Evolutionary conservation across 2,329 filamentous ascomycete species (phyloP).

Genomic region (Aspergillus ruber): DNA sequence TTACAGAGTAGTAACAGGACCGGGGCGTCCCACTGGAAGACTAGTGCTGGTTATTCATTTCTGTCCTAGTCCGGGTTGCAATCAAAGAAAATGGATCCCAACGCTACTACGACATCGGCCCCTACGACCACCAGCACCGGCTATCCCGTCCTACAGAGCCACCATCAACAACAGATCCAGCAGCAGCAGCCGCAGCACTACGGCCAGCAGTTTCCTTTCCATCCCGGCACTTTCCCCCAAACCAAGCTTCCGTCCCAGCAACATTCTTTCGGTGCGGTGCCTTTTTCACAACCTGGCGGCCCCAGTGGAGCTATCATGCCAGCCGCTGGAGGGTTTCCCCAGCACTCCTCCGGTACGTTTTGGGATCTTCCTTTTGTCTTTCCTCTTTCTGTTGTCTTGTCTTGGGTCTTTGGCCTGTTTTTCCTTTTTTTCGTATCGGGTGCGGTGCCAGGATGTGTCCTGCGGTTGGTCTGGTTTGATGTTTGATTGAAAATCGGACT

Average conservation of each 20-base stretch:
- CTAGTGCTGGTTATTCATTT: background rate
- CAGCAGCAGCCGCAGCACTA: slow-evolving; percentile 17
- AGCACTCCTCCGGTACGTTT: slow-evolving; percentile 30
- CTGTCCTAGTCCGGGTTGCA: background rate
- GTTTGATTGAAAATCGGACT: too few relatives aligned
- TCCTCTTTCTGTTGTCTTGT: slow-evolving; percentile 9
- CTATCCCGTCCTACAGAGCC: slow-evolving; percentile 18
- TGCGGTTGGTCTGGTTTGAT: too few relatives aligned
- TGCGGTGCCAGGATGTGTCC: too few relatives aligned
- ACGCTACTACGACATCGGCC: slow-evolving; percentile 19
- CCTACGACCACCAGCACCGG: slow-evolving; percentile 11
- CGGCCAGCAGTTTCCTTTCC: slow-evolving; percentile 27
- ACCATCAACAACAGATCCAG: slow-evolving; percentile 14
- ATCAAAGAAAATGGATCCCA: slow-evolving; percentile 23
- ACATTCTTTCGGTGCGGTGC: slow-evolving; percentile 30
- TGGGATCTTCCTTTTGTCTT: slow-evolving; percentile 5
- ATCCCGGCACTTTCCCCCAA: slow-evolving; percentile 30
- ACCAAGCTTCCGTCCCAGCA: slow-evolving; percentile 25
- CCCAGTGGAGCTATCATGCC: slow-evolving; percentile 34
- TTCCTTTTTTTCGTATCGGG: too few relatives aligned
- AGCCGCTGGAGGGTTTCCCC: slow-evolving; percentile 24
- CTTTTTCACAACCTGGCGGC: slow-evolving; percentile 25
- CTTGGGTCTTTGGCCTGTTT: background rate
- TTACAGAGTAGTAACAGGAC: background rate
- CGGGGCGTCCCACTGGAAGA: background rate